These are phyloP conservation scores for Aspergillus fischeri DNA, from an alignment of 2,329 filamentous ascomycete species.

Conservation along the genomic window DNA sequence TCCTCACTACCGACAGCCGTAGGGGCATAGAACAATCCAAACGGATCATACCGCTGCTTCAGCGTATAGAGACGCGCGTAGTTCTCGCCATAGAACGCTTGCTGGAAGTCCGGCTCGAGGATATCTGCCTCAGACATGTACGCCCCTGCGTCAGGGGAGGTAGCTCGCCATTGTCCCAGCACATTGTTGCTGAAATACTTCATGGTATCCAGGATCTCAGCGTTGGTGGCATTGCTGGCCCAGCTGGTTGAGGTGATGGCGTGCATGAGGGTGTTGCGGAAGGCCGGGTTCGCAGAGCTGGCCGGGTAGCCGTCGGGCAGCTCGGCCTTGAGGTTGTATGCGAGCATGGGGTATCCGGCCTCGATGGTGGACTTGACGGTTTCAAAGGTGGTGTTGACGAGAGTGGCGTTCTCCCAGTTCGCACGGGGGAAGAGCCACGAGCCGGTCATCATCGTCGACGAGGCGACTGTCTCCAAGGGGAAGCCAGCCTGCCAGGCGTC, in stretches of 20 bases:
- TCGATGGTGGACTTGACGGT: slow-evolving; percentile 19
- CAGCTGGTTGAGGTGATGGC: slow-evolving; percentile 23
- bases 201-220: slow-evolving; percentile 32
- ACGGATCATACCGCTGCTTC: slow-evolving; percentile 52
- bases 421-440: slow-evolving; percentile 34
- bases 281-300: slow-evolving; percentile 24
- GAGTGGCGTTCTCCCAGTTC: slow-evolving; percentile 26
- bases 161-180: slow-evolving; percentile 21
- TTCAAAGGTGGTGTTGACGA: slow-evolving; percentile 27
- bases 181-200: slow-evolving; percentile 17
- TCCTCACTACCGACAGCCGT: slow-evolving; percentile 52
- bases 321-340: slow-evolving; percentile 32
- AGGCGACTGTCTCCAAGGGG: slow-evolving; percentile 22
- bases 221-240: slow-evolving; percentile 24
- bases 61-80: slow-evolving; percentile 31
- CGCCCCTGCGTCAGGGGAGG: slow-evolving; percentile 21
- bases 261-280: slow-evolving; percentile 22
- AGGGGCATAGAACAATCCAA: slow-evolving; percentile 46
- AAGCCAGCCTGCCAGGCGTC: slow-evolving; percentile 25
- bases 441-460: slow-evolving; percentile 19
- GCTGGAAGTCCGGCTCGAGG: slow-evolving; percentile 29
- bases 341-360: slow-evolving; percentile 25
- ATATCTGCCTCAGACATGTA: slow-evolving; percentile 51
- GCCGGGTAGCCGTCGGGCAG: slow-evolving; percentile 11
- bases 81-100: slow-evolving; percentile 27